Percentiles rank a stretch among this genome's conserved stretches.
Conservation (phyloP, 208 protist species). For the Leishmania turanica region DNA sequence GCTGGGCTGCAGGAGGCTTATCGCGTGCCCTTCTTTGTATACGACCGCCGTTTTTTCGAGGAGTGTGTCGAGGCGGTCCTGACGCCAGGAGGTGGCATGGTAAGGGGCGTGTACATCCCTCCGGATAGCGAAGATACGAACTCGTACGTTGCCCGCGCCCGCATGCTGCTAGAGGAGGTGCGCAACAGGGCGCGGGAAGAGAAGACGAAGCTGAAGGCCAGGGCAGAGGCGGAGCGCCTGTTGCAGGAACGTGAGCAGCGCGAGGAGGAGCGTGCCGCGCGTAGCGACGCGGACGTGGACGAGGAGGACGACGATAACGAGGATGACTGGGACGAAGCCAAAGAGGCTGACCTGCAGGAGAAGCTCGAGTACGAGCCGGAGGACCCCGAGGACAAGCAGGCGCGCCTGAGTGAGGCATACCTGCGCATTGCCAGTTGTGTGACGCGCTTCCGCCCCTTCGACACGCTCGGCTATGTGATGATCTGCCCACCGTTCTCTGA, state of each 20-base stretch:
- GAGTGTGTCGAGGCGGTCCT: conserved; percentile 65
- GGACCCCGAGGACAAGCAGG: conserved; percentile 75
- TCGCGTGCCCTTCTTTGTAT: conserved; percentile 67
- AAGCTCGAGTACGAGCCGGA: conserved; percentile 88
- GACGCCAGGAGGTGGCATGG: conserved; percentile 50
- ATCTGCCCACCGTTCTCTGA: conserved; percentile 80
- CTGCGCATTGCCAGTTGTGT: conserved; percentile 80
- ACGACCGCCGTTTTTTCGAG: conserved; percentile 80
- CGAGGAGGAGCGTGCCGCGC: conserved; percentile 36
- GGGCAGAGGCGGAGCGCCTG: conserved; percentile 51
- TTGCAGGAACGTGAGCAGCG: conserved; percentile 61
- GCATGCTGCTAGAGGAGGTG: conserved; percentile 57
- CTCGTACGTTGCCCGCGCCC: conserved; percentile 50
- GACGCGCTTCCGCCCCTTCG: conserved; percentile 88
- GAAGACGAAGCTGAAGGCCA: conserved; percentile 43
- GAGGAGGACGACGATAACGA: conserved; percentile 56
- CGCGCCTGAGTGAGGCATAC: conserved; percentile 83
- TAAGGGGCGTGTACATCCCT: conserved; percentile 67
- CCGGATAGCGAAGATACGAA: conserved; percentile 41
- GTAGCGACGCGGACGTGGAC: conserved; percentile 32
- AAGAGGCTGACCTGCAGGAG: conserved; percentile 67
- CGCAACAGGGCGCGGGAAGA: conserved; percentile 61
- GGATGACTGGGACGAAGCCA: conserved; percentile 66
- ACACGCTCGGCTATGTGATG: conserved; percentile 87
- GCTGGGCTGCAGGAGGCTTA: conserved; percentile 51